Evolutionary conservation across 306 rosid genomes (phyloP), one percentile per base, ranked within the genome.

Genomic region (Prunus mume): DNA sequence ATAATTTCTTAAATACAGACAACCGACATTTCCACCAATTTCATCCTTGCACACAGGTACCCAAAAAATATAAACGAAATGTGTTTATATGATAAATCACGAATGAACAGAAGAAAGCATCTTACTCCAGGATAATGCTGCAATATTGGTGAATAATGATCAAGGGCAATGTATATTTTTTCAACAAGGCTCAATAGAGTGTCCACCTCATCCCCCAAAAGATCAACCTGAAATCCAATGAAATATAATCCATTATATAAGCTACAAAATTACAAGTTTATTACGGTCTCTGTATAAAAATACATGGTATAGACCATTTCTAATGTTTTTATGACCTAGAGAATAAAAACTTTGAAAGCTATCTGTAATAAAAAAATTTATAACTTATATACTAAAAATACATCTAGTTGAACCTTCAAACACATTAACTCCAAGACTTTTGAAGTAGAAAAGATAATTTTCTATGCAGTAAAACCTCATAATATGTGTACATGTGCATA

Each of bases 61-160:
- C 60, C 62, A 6, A 0, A 56, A 54, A 24, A 57, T n/a, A 46
- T 17, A 43, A 4, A 28, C 12, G 30, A 15, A 49, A 4, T 0
- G 56, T 15, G 20, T 41, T 57, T 10, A n/a, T 57, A 43, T 43
- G 34, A 66, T 61, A 6, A 64, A 32, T 4, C 3, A 55, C 28
- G 3, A 43, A 6, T 46, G 78, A 34, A 58, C 15, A 43, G 13
- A 58, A 60, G 76, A 69, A 76, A 68, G 73, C 22, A 56, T 72
- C 97, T 89, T 79, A 95, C 99, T 83, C 99, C 97, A 8, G 96
- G 93, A 84, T 95, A 95, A 88, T 95, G 99, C 80, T 87, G 85
- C 88, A 95, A 74, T 71, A 95, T 87, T 62, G 97, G 97, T 56
- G 98, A 90, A 89, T 95, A 95, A 85, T 91, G 97, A 83, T 95